Evolutionary conservation across 352 stramenopile genomes (phyloP).

Genomic region (Phytophthora foliorum): DNA sequence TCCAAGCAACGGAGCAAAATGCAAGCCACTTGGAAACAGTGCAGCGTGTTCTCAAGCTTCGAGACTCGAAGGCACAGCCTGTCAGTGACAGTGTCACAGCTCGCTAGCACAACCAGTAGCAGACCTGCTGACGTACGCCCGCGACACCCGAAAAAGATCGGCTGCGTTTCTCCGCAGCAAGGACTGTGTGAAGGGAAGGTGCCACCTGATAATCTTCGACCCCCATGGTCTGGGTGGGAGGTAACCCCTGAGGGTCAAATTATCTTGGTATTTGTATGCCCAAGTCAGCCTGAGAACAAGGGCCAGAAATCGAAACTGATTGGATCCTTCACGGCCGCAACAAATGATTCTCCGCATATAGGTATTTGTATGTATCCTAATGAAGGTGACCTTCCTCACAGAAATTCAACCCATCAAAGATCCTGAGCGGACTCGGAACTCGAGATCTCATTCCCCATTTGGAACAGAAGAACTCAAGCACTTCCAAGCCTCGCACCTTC

Average conservation of each 20-base stretch:
- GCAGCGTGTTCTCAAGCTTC: too few relatives aligned
- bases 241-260: background rate
- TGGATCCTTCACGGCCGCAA: slow-evolving; percentile 4
- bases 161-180: slow-evolving; percentile 1
- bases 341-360: slow-evolving; percentile 6
- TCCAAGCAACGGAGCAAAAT: too few relatives aligned
- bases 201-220: slow-evolving; percentile 18
- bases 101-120: too few relatives aligned
- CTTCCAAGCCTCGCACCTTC: slow-evolving; percentile 6
- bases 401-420: slow-evolving; percentile 1
- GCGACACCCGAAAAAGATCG: background rate
- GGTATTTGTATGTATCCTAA: background rate
- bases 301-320: background rate
- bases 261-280: slow-evolving; percentile 25
- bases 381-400: background rate
- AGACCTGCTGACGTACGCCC: too few relatives aligned
- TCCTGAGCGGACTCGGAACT: background rate
- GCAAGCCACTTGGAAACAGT: too few relatives aligned
- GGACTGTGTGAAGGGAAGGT: slow-evolving; percentile 9
- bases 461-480: slow-evolving; percentile 23
- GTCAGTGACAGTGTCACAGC: too few relatives aligned
- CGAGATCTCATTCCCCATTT: slow-evolving; percentile 32
- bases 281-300: slow-evolving; percentile 20
- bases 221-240: slow-evolving; percentile 19
- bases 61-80: too few relatives aligned